Percentiles rank a stretch among this genome's conserved stretches.
These are phyloP conservation scores for Phytopythium litorale DNA, from an alignment of 352 stramenopile genomes.

Conservation along the genomic window DNA sequence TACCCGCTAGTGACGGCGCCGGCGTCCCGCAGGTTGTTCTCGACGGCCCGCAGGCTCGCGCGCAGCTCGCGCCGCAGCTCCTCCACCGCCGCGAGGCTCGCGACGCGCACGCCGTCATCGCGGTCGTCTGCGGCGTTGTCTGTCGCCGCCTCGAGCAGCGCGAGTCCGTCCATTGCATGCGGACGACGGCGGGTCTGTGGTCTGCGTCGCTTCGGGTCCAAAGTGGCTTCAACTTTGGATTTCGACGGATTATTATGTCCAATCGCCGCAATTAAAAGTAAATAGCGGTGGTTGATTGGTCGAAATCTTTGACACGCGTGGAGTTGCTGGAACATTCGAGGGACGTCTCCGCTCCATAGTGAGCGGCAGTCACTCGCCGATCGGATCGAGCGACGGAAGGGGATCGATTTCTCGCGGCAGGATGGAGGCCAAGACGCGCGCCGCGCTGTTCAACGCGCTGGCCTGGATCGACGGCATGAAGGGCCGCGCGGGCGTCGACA, in stretches of 20 bases:
- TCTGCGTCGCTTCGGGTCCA: background rate
- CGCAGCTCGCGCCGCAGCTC: constrained; percentile 35
- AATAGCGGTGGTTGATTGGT: constrained; percentile 9
- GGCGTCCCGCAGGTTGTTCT: constrained; percentile 36
- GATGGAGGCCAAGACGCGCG: constrained; percentile 37
- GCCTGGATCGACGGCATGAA: constrained; percentile 69
- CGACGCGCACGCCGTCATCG: constrained; percentile 9
- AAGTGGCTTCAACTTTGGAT: background rate
- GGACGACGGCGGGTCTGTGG: background rate
- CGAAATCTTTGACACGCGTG: constrained; percentile 8
- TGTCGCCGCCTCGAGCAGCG: background rate
- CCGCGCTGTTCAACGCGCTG: constrained; percentile 72
- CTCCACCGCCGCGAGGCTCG: constrained; percentile 29
- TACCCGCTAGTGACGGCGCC: constrained; percentile 55
- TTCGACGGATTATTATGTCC: background rate
- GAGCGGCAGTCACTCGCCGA: background rate
- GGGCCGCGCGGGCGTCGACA: constrained; percentile 42
- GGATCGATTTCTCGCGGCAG: background rate
- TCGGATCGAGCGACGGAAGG: background rate
- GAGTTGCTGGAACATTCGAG: background rate
- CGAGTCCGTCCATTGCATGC: background rate
- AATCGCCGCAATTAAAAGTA: background rate
- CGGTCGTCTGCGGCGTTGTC: constrained; percentile 4
- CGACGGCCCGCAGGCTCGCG: constrained; percentile 28
- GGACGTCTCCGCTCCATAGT: background rate